These are phyloP conservation scores for Thuidium tamariscinum DNA, from an alignment of 225 moss, liverwort and hornwort genomes.

Conservation along the genomic window DNA sequence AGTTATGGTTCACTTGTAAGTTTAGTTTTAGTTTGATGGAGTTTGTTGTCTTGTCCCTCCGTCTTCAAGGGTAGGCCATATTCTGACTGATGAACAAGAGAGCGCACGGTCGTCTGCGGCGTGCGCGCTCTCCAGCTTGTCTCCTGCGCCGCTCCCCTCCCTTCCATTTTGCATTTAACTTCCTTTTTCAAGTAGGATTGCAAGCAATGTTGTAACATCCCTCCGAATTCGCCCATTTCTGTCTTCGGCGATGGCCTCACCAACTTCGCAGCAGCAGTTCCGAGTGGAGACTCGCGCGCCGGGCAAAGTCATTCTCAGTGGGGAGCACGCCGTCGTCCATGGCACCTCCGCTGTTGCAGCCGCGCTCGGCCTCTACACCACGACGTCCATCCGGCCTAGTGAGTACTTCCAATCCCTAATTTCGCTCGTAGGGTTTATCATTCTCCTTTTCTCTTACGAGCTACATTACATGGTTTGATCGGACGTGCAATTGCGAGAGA, in stretches of 20 bases:
- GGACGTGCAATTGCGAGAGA: background rate
- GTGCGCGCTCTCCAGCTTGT: background rate
- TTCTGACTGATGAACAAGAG: too few relatives aligned
- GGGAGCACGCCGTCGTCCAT: slow-evolving; percentile 96
- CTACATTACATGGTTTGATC: background rate
- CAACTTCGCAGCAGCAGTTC: background rate
- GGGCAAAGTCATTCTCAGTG: slow-evolving; percentile 84
- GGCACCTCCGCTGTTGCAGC: slow-evolving; percentile 79
- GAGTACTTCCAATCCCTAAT: background rate
- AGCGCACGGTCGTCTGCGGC: background rate
- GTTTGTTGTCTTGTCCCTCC: too few relatives aligned
- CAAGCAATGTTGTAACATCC: background rate
- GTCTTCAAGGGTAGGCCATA: too few relatives aligned
- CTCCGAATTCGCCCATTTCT: background rate
- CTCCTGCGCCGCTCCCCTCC: background rate
- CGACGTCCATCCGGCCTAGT: slow-evolving; percentile 26
- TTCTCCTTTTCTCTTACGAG: background rate
- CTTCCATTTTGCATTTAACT: background rate
- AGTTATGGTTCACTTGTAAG: too few relatives aligned
- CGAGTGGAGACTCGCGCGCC: slow-evolving; percentile 68
- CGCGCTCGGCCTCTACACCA: slow-evolving; percentile 74
- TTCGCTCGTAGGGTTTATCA: background rate
- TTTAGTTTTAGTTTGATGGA: too few relatives aligned
- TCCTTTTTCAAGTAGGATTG: background rate
- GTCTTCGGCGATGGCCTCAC: slow-evolving; percentile 5